Base-by-base conservation (phyloP, 2,329 filamentous ascomycete genomes). In the Eutypella sp. region DNA sequence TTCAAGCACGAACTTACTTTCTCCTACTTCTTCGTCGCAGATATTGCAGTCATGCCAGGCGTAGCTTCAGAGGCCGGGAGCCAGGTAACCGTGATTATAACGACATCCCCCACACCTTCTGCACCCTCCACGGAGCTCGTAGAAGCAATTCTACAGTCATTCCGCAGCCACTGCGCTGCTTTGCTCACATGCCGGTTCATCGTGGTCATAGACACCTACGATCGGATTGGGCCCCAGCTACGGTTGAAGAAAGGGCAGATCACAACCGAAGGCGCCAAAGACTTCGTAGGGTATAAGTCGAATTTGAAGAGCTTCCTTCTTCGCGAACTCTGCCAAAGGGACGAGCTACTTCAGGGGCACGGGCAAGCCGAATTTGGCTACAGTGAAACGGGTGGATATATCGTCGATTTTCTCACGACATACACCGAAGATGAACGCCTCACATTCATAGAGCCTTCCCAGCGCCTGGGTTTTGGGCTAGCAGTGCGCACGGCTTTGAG, bases 51-150 rank as follows among this genome's bases (percentile, higher is more conserved):
- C 19, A 20, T 23, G 6, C 19, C 20, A 24, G 36, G 11, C 36
- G 8, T 22, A 7, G 20, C 36, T 23, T 7, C 20, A 24, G 36
- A 22, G 23, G 36, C 36, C 10, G n/a, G 47, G 23, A 44, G 47
- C 25, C 34, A 57, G 20, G 37, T 75, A 29, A 74, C 71, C 0
- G 57, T 75, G 42, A 68, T 79, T 40, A 68, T 80, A 51, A 79
- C 76, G 1, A 79, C 76, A 0, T 79, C 76, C 2, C 70, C 76
- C 0, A 79, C 76, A 0, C 76, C 76, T 0, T 79, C 76, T 1
- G 70, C 73, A 0, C 76, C 76, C 0, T 72, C 73, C 0, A 74
- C 74, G 0, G 75, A 78, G 15, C 68, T 80, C 0, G 51, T 79
- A n/a, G 67, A 66, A 0, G 56, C 70, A 0, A 69, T 79, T 2